phyloP scores from a whole-genome alignment of 1,284 basidiomycete genomes.

The Amylostereum areolatum region DNA sequence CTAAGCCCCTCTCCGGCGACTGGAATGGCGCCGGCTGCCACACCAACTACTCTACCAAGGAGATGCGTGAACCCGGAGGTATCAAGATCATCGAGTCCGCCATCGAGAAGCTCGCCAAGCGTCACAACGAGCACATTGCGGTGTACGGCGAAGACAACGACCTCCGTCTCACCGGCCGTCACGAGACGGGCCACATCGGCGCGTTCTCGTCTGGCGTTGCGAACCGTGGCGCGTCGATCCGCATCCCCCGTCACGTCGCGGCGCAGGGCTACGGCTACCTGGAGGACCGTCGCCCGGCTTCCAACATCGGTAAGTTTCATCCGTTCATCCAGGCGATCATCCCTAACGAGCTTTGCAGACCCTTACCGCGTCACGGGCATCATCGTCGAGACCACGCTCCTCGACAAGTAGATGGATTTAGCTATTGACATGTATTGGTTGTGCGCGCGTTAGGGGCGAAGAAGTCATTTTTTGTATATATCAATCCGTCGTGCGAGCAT shows the following conservation, averaged over 20 bases:
- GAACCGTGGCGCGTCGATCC: conserved; percentile 95
- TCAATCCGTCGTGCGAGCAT: too few species aligned
- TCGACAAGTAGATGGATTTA: conserved; percentile 47
- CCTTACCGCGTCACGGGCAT: conserved; percentile 87
- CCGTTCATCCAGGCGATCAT: conserved; percentile 12
- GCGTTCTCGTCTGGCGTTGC: conserved; percentile 93
- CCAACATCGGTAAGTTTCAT: conserved; percentile 82
- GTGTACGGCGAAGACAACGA: conserved; percentile 98
- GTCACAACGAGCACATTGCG: conserved; percentile 88
- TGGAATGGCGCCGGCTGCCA: conserved; percentile 99
- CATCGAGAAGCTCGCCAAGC: conserved; percentile 84
- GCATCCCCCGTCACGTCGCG: conserved; percentile 90
- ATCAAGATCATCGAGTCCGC: conserved; percentile 93
- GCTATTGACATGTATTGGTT: not conserved
- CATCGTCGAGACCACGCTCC: conserved; percentile 87
- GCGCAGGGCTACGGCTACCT: conserved; percentile 93
- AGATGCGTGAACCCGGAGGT: conserved; percentile 90
- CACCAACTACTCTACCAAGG: conserved; percentile 91
- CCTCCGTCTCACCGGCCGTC: conserved; percentile 85
- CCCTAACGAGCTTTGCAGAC: conserved; percentile 55
- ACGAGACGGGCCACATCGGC: conserved; percentile 96
- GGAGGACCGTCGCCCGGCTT: conserved; percentile 94
- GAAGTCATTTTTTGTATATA: too few species aligned
- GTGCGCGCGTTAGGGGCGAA: not conserved
- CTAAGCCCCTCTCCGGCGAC: conserved; percentile 95